These are phyloP conservation scores for Solanum hybrid DNA, from an alignment of 305 asterid genomes.

Conservation along the genomic window DNA sequence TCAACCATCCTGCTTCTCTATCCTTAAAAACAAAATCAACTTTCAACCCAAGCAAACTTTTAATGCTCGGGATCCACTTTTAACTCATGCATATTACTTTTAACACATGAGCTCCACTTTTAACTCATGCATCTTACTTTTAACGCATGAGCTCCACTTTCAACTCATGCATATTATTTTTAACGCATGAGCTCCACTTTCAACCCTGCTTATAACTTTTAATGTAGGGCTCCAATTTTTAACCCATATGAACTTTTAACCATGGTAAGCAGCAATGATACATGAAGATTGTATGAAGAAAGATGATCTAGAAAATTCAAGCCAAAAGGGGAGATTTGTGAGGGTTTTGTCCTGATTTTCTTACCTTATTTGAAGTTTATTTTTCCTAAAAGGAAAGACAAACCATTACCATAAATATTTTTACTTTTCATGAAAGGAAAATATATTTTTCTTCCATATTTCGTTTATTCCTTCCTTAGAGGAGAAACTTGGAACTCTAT, in stretches of 20 bases:
- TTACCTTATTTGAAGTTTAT: neutral
- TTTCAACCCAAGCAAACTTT: neutral
- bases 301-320: neutral
- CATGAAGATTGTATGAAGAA: neutral
- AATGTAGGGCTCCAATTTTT: neutral
- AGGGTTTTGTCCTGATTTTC: neutral
- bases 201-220: neutral
- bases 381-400: neutral
- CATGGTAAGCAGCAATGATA: neutral
- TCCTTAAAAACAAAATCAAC: neutral
- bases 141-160: neutral
- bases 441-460: neutral
- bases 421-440: neutral
- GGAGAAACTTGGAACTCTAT: neutral
- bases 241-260: neutral
- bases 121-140: neutral
- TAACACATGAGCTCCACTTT: neutral
- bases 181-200: neutral
- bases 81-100: neutral
- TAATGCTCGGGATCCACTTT: neutral
- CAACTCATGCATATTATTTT: neutral
- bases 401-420: neutral
- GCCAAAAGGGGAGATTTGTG: neutral
- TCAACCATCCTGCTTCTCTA: neutral
- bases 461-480: neutral